These are phyloP conservation scores for Symbiodinium natans DNA, from an alignment of 73 alveolate species.

Conservation along the genomic window DNA sequence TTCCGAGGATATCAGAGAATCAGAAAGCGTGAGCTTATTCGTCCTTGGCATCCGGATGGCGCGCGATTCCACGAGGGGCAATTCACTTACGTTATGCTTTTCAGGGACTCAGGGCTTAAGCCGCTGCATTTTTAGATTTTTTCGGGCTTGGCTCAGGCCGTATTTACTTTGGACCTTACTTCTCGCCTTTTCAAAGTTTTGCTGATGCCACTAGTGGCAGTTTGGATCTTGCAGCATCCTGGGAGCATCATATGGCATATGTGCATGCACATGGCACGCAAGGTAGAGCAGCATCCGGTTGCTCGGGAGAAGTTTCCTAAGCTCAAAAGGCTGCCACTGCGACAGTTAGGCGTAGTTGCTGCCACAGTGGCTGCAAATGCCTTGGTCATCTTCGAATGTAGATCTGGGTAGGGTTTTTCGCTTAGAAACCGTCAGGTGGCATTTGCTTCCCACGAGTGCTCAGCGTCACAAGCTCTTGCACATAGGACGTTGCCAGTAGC, in stretches of 20 bases:
- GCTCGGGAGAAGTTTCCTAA: neutral
- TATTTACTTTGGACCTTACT: no score
- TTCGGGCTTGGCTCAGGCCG: no score
- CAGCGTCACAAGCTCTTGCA: slow-evolving; percentile 10
- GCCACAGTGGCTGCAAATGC: neutral
- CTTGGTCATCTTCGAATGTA: neutral
- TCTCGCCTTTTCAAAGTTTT: no score
- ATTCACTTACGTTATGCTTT: neutral
- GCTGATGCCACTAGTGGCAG: no score
- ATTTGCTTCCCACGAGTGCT: neutral
- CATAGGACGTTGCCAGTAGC: neutral
- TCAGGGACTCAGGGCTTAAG: neutral
- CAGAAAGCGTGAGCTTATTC: neutral
- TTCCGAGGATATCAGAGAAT: neutral
- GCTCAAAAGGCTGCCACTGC: neutral
- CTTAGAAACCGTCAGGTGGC: neutral
- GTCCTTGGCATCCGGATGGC: neutral
- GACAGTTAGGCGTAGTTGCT: neutral
- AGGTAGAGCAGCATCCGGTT: no score
- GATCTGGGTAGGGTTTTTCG: neutral
- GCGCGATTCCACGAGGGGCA: no score
- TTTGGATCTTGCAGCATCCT: no score
- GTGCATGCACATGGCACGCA: no score
- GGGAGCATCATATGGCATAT: no score
- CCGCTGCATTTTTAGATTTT: no score